Base-by-base conservation (phyloP, 2,329 filamentous ascomycete species). In the Neoarthrinium moseri region DNA sequence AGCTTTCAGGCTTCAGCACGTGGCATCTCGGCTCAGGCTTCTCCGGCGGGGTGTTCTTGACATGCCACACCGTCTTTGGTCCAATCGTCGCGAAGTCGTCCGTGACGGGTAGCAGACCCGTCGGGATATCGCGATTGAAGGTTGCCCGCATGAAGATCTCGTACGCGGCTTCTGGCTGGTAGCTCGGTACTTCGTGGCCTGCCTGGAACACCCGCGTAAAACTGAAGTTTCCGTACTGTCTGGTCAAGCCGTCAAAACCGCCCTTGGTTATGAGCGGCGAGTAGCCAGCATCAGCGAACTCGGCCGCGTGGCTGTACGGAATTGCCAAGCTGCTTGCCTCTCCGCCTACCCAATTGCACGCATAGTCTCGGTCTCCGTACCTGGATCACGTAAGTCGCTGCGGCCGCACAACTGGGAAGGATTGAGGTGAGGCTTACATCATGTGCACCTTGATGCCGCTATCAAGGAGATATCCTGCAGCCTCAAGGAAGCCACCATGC, bases 211-310 rank as follows among this genome's bases (percentile, higher is more conserved):
- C 73, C 0, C 80, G 70, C 26, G 75, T 74, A 62, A 83, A 84
- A 10, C 75, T 79, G 51, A 82, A 73, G 55, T 89, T 89, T 12
- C 84, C 85, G 53, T 78, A 81, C 59, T 89, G 84, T 10, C 80
- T 70, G 23, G 75, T 74, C 62, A 83, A 84, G 10, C 86, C 87
- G n/a, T 75, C 83, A 57, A 80, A 75, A 64, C 75, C 71, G 8
- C 70, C 72, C 55, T 86, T 82, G 13, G 83, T 77, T 10, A 78
- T 66, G 47, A 90, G 77, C 12, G 82, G 77, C 0, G 78, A 74
- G 60, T 89, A 90, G 1, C 84, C 85, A 1, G 86, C 81, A 0
- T 51, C 54, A 20, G 47, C 62, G 63, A 83, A 83, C 3, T 63
- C 56, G 5, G 64, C 57, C 5, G 68, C 61, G 21, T 65, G 57